Base-by-base conservation (phyloP, 2,329 filamentous ascomycete genomes). In the Diaporthe ilicicola region DNA sequence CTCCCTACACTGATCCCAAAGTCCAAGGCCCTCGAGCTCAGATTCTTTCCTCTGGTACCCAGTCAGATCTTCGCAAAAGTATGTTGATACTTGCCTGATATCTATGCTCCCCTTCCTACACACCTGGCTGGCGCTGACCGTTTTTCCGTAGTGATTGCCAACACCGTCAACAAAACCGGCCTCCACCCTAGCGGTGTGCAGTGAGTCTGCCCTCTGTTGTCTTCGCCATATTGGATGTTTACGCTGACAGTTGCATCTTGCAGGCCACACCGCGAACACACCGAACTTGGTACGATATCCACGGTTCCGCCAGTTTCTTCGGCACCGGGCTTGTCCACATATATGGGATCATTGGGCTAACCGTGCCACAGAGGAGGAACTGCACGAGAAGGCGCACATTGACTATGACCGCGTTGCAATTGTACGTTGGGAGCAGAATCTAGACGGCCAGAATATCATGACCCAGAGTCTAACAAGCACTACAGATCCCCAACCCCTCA, bases 331-430 rank as follows among this genome's bases (percentile, higher is more conserved):
- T 6, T 9, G n/a, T n/a, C 7, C 1, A 24, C 32, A 24, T 15
- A 19, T 6, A 3, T 8, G 24, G 13, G 48, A 37, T 46, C 29
- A 54, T 7, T 27, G 24, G 42, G 24, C 67, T 61, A 68, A 69
- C 70, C 67, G 44, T 42, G 17, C 1, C 32, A 67, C 75, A 85
- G 88, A 99, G 86, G 94, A 98, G 86, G 94, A 97, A 83, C 93
- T 99, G 73, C 95, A 98, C 84, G 94, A 98, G 84, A 94, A 92
- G 81, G 96, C 96, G 76, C 95, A 99, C 89, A 99, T 99, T 81
- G 96, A 99, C 89, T 99, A 98, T 83, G 93, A 98, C 85, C 93
- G 94, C 81, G 96, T 99, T 79, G 94, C 96, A 74, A 99, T 99
- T 88, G 95, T 97, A 89, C 83, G 93, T 82, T 71, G 19, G 50